These are phyloP conservation scores for Pythium vanterpoolii DNA, from an alignment of 352 stramenopile genomes.

Conservation along the genomic window DNA sequence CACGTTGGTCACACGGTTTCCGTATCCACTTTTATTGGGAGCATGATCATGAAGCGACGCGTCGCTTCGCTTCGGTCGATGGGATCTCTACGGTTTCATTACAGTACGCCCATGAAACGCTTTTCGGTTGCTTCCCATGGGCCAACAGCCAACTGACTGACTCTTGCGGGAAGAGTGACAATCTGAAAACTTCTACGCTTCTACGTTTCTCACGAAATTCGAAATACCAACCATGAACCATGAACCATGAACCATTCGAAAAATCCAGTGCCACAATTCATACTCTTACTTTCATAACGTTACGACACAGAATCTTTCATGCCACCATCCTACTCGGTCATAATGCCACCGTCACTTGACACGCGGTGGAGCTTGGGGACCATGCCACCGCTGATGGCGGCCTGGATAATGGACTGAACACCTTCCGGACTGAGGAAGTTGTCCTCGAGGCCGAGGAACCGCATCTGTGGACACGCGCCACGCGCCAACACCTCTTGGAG, in stretches of 20 bases:
- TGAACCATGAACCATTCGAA: not conserved
- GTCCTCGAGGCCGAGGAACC: constrained; percentile 76
- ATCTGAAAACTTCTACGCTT: too few species aligned
- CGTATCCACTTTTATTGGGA: too few species aligned
- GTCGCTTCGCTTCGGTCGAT: not conserved
- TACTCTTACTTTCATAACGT: constrained; percentile 6
- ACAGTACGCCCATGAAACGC: not conserved
- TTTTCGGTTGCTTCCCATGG: not conserved
- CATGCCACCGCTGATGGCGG: constrained; percentile 67
- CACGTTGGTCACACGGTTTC: too few species aligned
- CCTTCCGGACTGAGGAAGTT: constrained; percentile 74
- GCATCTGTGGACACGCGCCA: constrained; percentile 64
- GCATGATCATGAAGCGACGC: constrained; percentile 5
- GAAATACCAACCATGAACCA: too few species aligned
- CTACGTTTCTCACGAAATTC: too few species aligned
- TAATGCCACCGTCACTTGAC: constrained; percentile 39
- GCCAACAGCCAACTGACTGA: not conserved
- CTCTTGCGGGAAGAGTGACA: not conserved
- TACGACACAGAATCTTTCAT: not conserved
- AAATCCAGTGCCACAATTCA: not conserved
- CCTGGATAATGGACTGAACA: constrained; percentile 77
- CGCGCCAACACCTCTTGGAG: constrained; percentile 63
- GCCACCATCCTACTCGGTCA: constrained; percentile 8
- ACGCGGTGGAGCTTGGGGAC: constrained; percentile 83
- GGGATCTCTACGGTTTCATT: not conserved